Evolutionary conservation across 306 rosid genomes (phyloP).

Genomic region (Inga oerstediana): DNA sequence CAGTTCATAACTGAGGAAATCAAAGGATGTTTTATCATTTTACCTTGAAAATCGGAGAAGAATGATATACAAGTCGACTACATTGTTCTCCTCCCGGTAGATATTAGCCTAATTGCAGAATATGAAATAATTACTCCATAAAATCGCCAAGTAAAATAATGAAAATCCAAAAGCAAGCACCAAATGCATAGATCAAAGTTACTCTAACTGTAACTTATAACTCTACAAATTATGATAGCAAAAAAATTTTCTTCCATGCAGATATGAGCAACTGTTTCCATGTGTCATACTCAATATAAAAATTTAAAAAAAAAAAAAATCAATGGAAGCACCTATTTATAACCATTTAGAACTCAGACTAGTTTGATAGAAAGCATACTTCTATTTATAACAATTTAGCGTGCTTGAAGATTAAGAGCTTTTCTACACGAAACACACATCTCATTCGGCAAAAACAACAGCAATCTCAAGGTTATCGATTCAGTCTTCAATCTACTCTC

Average conservation of each 20-base stretch:
- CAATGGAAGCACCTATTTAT: constrained; percentile 2
- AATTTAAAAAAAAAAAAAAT: background rate
- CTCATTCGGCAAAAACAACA: background rate
- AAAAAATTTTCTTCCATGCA: constrained; percentile 6
- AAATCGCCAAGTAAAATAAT: constrained; percentile 20
- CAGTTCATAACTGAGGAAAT: constrained; percentile 24
- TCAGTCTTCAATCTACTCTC: background rate
- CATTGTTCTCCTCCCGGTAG: constrained; percentile 82
- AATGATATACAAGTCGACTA: constrained; percentile 85
- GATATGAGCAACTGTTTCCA: background rate
- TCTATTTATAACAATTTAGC: background rate
- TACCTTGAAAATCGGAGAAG: constrained; percentile 96
- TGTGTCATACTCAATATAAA: background rate
- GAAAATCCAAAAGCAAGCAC: constrained; percentile 21
- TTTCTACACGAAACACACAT: background rate
- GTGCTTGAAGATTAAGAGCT: constrained; percentile 1
- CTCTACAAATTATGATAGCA: background rate
- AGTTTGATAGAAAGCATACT: background rate
- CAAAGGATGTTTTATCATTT: background rate
- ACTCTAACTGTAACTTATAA: constrained; percentile 16
- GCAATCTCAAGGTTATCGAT: background rate
- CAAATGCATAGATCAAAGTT: constrained; percentile 3
- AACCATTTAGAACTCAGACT: background rate
- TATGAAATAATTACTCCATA: constrained; percentile 10
- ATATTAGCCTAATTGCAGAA: constrained; percentile 66